A percentile compares a stretch with the other conserved stretches of the same genome.
Evolutionary conservation across 140 eudicot genomes (phyloP).

Genomic region (Ambrosia hybrid): DNA sequence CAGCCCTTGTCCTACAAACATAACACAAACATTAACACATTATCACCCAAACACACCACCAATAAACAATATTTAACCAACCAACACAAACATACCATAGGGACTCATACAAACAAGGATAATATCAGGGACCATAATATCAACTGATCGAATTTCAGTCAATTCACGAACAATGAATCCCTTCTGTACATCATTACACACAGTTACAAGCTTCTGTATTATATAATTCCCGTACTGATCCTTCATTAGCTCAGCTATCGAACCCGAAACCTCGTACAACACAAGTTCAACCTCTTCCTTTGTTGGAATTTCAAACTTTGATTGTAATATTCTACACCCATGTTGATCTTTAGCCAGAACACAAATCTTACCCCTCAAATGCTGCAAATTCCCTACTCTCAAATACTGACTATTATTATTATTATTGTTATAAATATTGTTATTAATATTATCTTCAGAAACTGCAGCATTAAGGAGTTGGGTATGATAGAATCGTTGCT

Average conservation of each 20-base stretch:
- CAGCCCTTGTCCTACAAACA: slow-evolving; percentile 44
- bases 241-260: slow-evolving; percentile 51
- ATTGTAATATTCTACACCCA: slow-evolving; percentile 40
- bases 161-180: slow-evolving; percentile 40
- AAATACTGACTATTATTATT: slow-evolving; percentile 7
- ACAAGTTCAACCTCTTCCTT: slow-evolving; percentile 48
- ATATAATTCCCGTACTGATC: slow-evolving; percentile 56
- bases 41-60: background rate
- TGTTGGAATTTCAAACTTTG: slow-evolving; percentile 42
- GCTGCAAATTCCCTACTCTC: slow-evolving; percentile 19
- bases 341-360: slow-evolving; percentile 49
- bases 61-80: background rate
- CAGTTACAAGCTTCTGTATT: slow-evolving; percentile 52
- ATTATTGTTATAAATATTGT: background rate
- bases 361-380: slow-evolving; percentile 48
- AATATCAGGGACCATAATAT: slow-evolving; percentile 47
- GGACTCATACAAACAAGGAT: slow-evolving; percentile 43
- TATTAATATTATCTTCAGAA: background rate
- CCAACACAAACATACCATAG: slow-evolving; percentile 45
- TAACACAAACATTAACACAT: background rate
- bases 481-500: slow-evolving; percentile 31
- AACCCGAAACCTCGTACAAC: slow-evolving; percentile 44
- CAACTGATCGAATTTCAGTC: slow-evolving; percentile 26
- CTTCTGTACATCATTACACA: slow-evolving; percentile 68
- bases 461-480: slow-evolving; percentile 10